Percentiles rank a stretch among this genome's conserved stretches.
phyloP scores from a whole-genome alignment of 1,284 basidiomycete species.

The Schizopora paradoxa region DNA sequence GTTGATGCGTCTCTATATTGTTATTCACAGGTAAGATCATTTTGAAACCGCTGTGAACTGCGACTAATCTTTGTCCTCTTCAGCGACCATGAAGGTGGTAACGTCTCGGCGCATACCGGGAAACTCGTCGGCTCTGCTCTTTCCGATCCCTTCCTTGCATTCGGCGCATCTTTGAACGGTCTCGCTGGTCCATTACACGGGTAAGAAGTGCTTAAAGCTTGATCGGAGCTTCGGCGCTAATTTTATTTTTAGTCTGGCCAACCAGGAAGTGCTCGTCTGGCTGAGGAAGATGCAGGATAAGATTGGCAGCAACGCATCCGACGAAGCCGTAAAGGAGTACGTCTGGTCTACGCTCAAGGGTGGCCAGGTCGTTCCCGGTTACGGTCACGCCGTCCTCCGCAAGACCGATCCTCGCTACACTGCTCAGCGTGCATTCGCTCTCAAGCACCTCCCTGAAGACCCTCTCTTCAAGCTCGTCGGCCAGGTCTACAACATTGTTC shows the following conservation, averaged over 20 bases:
- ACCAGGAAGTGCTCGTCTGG: conserved; percentile 93
- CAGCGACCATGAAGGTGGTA: conserved; percentile 97
- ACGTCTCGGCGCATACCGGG: conserved; percentile 95
- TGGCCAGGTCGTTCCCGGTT: conserved; percentile 91
- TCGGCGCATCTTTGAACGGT: conserved; percentile 91
- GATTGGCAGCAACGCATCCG: conserved; percentile 77
- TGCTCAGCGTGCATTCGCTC: conserved; percentile 91
- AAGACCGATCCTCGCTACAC: conserved; percentile 98
- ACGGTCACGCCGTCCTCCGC: conserved; percentile 94
- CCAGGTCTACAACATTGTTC: conserved; percentile 91
- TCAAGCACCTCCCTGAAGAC: conserved; percentile 84
- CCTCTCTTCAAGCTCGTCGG: conserved; percentile 91
- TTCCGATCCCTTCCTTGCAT: conserved; percentile 96
- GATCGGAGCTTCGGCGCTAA: background rate
- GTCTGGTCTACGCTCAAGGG: conserved; percentile 89
- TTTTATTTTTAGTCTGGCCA: conserved; percentile 57
- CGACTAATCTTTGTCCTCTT: conserved; percentile 1
- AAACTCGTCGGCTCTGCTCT: conserved; percentile 97
- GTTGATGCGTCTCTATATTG: conserved; percentile 94
- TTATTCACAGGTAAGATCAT: conserved; percentile 74
- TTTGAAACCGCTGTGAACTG: background rate
- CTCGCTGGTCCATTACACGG: conserved; percentile 97
- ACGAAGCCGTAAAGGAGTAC: conserved; percentile 87
- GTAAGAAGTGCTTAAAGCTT: conserved; percentile 20
- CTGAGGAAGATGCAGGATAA: conserved; percentile 83